Percentiles rank a stretch among this genome's conserved stretches.
These are phyloP conservation scores for Luvunga scandens DNA, from an alignment of 345 rosid species.

Conservation along the genomic window DNA sequence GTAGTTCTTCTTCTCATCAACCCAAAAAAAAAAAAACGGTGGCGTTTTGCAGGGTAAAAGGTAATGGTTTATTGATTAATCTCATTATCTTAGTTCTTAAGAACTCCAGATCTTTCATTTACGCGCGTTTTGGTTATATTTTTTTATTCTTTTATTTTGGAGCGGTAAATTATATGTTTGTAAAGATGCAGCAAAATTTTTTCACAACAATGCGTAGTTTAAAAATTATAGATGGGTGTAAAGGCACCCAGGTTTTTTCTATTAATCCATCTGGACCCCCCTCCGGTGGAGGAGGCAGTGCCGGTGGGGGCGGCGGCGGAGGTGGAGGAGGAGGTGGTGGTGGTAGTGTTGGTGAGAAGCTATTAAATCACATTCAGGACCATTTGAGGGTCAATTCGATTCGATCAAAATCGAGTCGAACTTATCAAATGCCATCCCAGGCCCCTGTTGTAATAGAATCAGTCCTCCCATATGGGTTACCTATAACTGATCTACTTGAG, in stretches of 20 bases:
- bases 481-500: conserved; percentile 65
- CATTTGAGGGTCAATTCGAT: conserved; percentile 55
- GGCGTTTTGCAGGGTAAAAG: conserved; percentile 38
- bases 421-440: conserved; percentile 26
- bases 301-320: conserved; percentile 1
- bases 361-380: conserved; percentile 69
- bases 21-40: conserved; percentile 1
- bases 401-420: conserved; percentile 51
- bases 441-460: conserved; percentile 36
- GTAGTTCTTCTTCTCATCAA: neutral
- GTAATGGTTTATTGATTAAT: conserved; percentile 8
- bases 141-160: conserved; percentile 4
- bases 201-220: conserved; percentile 87
- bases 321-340: conserved; percentile 26
- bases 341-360: conserved; percentile 61
- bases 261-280: conserved; percentile 43
- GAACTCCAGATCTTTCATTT: conserved; percentile 14
- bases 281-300: conserved; percentile 26
- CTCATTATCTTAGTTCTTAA: neutral
- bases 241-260: conserved; percentile 67
- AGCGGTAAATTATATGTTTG: neutral
- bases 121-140: neutral
- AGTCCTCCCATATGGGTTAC: conserved; percentile 73
- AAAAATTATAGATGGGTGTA: conserved; percentile 78
- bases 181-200: conserved; percentile 72